Evolutionary conservation across 352 stramenopile species (phyloP).

Genomic region (Thraustotheca clavata): DNA sequence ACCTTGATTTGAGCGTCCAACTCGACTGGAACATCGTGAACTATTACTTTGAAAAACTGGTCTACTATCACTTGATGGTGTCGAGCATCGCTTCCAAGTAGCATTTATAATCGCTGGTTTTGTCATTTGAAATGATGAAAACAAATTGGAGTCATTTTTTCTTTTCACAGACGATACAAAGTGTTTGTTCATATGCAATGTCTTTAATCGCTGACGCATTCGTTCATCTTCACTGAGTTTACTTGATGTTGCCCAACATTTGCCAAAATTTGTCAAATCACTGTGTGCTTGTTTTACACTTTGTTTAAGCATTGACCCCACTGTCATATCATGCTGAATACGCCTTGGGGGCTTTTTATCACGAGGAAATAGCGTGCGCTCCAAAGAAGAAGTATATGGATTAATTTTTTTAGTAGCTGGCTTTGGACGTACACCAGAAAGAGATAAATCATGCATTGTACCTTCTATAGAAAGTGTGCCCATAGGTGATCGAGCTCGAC

Average conservation of each 20-base stretch:
- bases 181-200: slow-evolving; percentile 2
- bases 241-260: background rate
- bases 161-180: background rate
- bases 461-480: background rate
- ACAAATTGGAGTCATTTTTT: background rate
- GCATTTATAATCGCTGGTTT: background rate
- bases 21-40: background rate
- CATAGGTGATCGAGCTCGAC: background rate
- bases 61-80: too few relatives aligned
- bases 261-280: background rate
- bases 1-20: background rate
- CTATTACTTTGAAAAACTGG: background rate
- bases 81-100: too few relatives aligned
- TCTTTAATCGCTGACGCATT: background rate
- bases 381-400: background rate
- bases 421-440: background rate
- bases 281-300: background rate
- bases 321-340: background rate
- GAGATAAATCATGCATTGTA: background rate
- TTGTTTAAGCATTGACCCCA: background rate
- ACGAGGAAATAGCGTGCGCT: background rate
- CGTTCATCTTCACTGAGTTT: background rate
- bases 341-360: background rate
- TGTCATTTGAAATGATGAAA: background rate
- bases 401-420: background rate